A percentile compares a stretch with the other conserved stretches of the same genome.
Evolutionary conservation across 106 monocot species (phyloP).

Genomic region (Narthecium ossifragum): DNA sequence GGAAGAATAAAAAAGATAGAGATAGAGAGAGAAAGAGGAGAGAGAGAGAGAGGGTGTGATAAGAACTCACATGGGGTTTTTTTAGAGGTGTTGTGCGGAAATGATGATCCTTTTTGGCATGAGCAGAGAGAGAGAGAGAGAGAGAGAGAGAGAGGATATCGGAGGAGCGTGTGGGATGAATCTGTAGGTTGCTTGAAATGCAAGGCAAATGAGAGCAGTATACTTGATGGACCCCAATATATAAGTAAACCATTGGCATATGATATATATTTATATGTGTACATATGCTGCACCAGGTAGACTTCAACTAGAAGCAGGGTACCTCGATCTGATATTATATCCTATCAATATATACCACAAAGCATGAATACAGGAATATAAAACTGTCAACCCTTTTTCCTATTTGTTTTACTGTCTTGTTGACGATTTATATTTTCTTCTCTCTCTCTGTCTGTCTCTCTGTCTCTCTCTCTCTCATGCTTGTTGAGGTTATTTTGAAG

Average conservation of each 20-base stretch:
- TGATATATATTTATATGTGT: not conserved
- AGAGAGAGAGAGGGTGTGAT: constrained; percentile 1
- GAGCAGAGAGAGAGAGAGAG: constrained; percentile 1
- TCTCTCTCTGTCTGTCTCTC: too few species aligned
- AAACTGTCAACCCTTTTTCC: not conserved
- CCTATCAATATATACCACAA: not conserved
- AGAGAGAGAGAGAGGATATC: not conserved
- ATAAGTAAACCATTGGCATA: not conserved
- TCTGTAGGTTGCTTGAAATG: constrained; percentile 44
- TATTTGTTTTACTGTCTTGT: not conserved
- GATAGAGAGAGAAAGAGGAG: not conserved
- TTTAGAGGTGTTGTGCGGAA: constrained; percentile 16
- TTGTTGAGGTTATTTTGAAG: too few species aligned
- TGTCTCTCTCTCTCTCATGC: too few species aligned
- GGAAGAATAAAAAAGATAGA: not conserved
- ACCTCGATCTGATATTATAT: not conserved
- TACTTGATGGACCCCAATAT: constrained; percentile 27
- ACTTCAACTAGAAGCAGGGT: constrained; percentile 16
- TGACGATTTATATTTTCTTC: not conserved
- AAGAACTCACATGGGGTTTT: constrained; percentile 38
- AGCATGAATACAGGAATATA: not conserved
- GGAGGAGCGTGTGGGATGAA: constrained; percentile 5
- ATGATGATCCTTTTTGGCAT: constrained; percentile 32
- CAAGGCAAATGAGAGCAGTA: constrained; percentile 39
- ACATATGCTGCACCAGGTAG: not conserved